These are phyloP conservation scores for Pythium insidiosum DNA, from an alignment of 352 stramenopile species.

Conservation along the genomic window DNA sequence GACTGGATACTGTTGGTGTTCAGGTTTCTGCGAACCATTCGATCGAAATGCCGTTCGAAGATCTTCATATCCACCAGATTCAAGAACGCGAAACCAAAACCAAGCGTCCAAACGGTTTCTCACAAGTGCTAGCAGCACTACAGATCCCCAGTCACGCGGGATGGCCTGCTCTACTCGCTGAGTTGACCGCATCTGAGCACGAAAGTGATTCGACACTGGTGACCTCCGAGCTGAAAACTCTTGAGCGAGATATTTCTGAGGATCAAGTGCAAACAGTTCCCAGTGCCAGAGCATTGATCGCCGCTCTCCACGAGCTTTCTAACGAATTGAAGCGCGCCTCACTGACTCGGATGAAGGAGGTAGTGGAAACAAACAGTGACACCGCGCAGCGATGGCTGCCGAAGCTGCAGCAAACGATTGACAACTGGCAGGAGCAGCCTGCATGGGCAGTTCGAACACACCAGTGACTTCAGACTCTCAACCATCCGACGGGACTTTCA, in stretches of 20 bases:
- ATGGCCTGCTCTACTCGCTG: conserved; percentile 17
- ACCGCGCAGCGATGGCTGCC: conserved; percentile 12
- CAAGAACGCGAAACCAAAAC: neutral
- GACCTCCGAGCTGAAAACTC: neutral
- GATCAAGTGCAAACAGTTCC: conserved; percentile 12
- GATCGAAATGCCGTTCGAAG: conserved; percentile 20
- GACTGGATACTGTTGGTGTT: conserved; percentile 11
- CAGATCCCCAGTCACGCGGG: conserved; percentile 9
- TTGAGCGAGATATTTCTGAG: conserved; percentile 15
- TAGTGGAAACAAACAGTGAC: conserved; percentile 16
- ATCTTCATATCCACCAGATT: conserved; percentile 33
- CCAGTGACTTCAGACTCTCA: too few species aligned
- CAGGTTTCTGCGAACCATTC: conserved; percentile 4
- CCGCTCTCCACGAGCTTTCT: conserved; percentile 3
- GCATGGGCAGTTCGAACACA: conserved; percentile 18
- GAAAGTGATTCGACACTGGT: neutral
- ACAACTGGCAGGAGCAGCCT: conserved; percentile 27
- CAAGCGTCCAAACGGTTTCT: conserved; percentile 6
- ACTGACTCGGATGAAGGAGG: conserved; percentile 18
- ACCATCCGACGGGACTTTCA: too few species aligned
- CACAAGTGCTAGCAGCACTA: conserved; percentile 14
- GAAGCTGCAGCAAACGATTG: conserved; percentile 14
- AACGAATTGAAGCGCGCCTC: conserved; percentile 9
- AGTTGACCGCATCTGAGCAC: conserved; percentile 3
- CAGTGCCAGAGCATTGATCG: conserved; percentile 3